These are phyloP conservation scores for Chlamydomonas reinhardtii DNA, from an alignment of 163 green algal species.

Conservation along the genomic window DNA sequence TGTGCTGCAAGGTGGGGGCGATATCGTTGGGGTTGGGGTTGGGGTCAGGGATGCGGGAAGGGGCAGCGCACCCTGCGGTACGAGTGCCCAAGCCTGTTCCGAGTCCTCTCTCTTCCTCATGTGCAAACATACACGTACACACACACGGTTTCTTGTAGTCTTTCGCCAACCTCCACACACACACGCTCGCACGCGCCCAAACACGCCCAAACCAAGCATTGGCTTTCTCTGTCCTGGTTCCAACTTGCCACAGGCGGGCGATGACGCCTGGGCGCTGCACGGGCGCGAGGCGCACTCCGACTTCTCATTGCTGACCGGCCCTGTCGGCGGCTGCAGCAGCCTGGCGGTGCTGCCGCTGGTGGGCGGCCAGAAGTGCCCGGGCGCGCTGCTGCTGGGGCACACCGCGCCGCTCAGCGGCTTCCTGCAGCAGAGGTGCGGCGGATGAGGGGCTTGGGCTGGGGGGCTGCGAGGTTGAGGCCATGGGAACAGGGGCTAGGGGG, in stretches of 20 bases:
- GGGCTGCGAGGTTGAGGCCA: too few relatives aligned
- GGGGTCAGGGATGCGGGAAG: too few relatives aligned
- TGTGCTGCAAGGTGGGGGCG: conserved; percentile 10
- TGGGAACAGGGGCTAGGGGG: neutral
- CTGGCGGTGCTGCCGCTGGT: conserved; percentile 34
- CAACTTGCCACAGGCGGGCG: neutral
- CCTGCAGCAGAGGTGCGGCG: neutral
- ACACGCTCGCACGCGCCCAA: neutral
- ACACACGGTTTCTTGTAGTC: too few relatives aligned
- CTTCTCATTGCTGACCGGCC: conserved; percentile 5
- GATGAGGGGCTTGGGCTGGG: too few relatives aligned
- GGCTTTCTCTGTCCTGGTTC: too few relatives aligned
- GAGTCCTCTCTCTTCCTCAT: too few relatives aligned
- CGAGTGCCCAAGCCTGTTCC: too few relatives aligned
- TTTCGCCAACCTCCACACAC: too few relatives aligned
- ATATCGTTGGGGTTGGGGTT: too few relatives aligned
- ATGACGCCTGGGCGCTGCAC: neutral
- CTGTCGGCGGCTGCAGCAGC: neutral
- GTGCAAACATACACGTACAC: too few relatives aligned
- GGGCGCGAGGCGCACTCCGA: neutral
- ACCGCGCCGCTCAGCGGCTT: neutral
- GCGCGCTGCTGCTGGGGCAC: conserved; percentile 16
- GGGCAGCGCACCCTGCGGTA: too few relatives aligned
- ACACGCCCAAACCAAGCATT: neutral
- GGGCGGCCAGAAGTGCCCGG: conserved; percentile 13